Evolutionary conservation across 768 basidiomycete genomes (phyloP).

Genomic region (Mycena albidolilacea): DNA sequence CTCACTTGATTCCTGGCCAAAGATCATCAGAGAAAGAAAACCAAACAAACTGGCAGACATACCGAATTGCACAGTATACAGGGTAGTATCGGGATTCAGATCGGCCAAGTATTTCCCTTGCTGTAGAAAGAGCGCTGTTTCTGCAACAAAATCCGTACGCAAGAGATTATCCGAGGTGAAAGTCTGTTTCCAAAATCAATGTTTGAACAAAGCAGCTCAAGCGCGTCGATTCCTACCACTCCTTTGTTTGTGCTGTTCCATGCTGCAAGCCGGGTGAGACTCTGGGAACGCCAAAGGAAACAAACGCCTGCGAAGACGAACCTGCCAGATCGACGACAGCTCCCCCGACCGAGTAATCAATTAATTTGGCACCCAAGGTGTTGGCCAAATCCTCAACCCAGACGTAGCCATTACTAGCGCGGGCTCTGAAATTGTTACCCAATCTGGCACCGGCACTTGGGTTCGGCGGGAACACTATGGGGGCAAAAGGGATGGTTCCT

Average conservation of each 20-base stretch:
- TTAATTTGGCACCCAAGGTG: conserved; percentile 40
- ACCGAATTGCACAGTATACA: conserved; percentile 42
- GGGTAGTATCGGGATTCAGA: conserved; percentile 37
- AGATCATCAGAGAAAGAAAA: neutral
- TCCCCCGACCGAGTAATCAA: conserved; percentile 28
- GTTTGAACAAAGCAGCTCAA: neutral
- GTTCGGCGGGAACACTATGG: conserved; percentile 39
- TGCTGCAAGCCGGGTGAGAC: conserved; percentile 3
- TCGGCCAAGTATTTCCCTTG: conserved; percentile 40
- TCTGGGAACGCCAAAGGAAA: neutral
- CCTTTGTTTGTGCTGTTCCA: conserved; percentile 42
- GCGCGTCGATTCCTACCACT: conserved; percentile 17
- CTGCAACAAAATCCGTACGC: conserved; percentile 40
- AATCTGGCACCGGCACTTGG: conserved; percentile 37
- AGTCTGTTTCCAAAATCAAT: conserved; percentile 12
- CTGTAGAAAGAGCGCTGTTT: conserved; percentile 40
- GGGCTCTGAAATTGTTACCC: conserved; percentile 39
- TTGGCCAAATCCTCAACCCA: conserved; percentile 43
- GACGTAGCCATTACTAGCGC: conserved; percentile 42
- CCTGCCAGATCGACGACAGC: conserved; percentile 35
- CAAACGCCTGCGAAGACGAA: neutral
- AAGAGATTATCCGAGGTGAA: conserved; percentile 39
- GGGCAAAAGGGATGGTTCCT: conserved; percentile 42
- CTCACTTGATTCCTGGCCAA: conserved; percentile 38
- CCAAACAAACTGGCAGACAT: neutral